These are phyloP conservation scores for Beta lomatogona DNA, from an alignment of 179 eudicot genomes.

Conservation along the genomic window DNA sequence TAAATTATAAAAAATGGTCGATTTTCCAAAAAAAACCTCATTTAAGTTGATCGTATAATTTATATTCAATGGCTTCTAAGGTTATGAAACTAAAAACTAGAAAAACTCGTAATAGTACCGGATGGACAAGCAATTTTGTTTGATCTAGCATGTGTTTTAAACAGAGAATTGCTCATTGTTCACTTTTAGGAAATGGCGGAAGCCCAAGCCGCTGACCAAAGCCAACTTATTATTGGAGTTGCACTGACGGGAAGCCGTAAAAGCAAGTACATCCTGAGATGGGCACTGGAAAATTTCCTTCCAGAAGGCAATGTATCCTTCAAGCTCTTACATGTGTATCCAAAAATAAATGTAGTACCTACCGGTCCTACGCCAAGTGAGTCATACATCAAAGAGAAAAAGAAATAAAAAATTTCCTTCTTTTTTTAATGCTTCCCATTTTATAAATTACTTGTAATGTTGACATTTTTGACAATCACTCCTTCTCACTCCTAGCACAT, in stretches of 20 bases:
- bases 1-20: too few relatives aligned
- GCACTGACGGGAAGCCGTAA: slow-evolving; percentile 49
- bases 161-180: neutral
- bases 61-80: too few relatives aligned
- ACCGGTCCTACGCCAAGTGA: slow-evolving; percentile 54
- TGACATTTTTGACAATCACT: too few relatives aligned
- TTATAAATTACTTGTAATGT: too few relatives aligned
- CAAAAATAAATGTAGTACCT: slow-evolving; percentile 57
- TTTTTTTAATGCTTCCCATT: too few relatives aligned
- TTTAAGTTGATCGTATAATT: too few relatives aligned
- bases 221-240: slow-evolving; percentile 23
- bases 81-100: too few relatives aligned
- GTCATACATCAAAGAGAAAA: slow-evolving; percentile 16
- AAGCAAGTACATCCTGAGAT: slow-evolving; percentile 53
- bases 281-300: slow-evolving; percentile 75
- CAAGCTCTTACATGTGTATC: slow-evolving; percentile 66
- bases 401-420: too few relatives aligned
- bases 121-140: too few relatives aligned
- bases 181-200: slow-evolving; percentile 27
- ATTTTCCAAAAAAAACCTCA: too few relatives aligned
- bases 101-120: too few relatives aligned
- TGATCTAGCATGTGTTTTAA: neutral
- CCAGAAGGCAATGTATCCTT: slow-evolving; percentile 52
- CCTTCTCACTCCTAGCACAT: neutral
- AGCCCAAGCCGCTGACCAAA: slow-evolving; percentile 11